Conservation (phyloP, 805 yeast species). For the Maudiozyma bulderi region DNA sequence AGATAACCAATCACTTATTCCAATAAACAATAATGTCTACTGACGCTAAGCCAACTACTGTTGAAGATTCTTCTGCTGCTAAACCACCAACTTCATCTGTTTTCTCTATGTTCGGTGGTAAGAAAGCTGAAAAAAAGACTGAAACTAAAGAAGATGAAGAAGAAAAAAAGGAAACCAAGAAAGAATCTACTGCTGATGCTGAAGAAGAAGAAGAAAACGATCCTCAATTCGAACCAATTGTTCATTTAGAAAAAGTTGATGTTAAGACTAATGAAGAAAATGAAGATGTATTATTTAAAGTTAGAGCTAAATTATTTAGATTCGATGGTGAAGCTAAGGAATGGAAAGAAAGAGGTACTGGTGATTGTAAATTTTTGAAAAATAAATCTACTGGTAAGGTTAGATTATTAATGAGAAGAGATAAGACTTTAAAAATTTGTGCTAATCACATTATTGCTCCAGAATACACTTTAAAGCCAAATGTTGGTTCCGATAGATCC, state of each 20-base stretch:
- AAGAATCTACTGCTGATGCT: slow-evolving; percentile 29
- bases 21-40: slow-evolving; percentile 14
- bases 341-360: slow-evolving; percentile 99
- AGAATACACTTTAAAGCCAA: slow-evolving; percentile 77
- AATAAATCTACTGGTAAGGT: slow-evolving; percentile 77
- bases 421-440: slow-evolving; percentile 94
- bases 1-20: not conserved
- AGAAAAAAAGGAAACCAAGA: slow-evolving; percentile 17
- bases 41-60: slow-evolving; percentile 11
- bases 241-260: slow-evolving; percentile 89
- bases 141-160: slow-evolving; percentile 32
- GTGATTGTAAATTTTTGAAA: slow-evolving; percentile 91
- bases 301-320: slow-evolving; percentile 90
- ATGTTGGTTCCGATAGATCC: slow-evolving; percentile 94
- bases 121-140: slow-evolving; percentile 54
- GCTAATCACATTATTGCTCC: slow-evolving; percentile 89
- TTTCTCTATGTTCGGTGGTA: slow-evolving; percentile 93
- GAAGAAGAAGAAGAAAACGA: slow-evolving; percentile 34
- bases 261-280: slow-evolving; percentile 92
- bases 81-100: slow-evolving; percentile 71
- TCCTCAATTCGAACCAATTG: slow-evolving; percentile 94
- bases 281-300: slow-evolving; percentile 74
- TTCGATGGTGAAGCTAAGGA: slow-evolving; percentile 77
- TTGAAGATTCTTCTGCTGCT: slow-evolving; percentile 16
- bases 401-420: slow-evolving; percentile 96